These are phyloP conservation scores for Arxiozyma heterogenica DNA, from an alignment of 1,139 yeast genomes.

Conservation along the genomic window DNA sequence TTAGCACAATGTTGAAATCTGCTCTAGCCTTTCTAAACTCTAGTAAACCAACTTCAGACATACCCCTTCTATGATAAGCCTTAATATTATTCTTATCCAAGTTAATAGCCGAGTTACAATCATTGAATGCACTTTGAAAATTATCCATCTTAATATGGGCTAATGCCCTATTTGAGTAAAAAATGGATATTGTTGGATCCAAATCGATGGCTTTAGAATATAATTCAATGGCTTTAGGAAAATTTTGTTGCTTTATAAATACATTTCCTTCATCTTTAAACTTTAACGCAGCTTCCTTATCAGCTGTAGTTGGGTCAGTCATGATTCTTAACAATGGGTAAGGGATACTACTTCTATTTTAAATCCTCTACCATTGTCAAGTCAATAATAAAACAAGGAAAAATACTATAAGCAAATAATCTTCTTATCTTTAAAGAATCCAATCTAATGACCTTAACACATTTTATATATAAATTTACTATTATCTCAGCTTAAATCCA, in stretches of 20 bases:
- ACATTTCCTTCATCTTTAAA: slow-evolving; percentile 67
- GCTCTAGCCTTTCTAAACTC: slow-evolving; percentile 65
- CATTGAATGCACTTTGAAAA: slow-evolving; percentile 75
- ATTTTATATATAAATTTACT: too few species aligned
- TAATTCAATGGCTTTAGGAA: slow-evolving; percentile 54
- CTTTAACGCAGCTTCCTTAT: slow-evolving; percentile 38
- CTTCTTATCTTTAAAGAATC: not conserved
- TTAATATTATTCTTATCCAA: slow-evolving; percentile 62
- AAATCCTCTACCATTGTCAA: not conserved
- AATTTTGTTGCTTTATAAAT: slow-evolving; percentile 55
- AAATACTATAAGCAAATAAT: too few species aligned
- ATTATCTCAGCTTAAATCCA: not conserved
- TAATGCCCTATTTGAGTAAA: slow-evolving; percentile 82
- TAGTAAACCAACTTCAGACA: slow-evolving; percentile 67
- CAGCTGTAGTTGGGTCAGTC: slow-evolving; percentile 16
- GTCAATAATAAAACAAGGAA: not conserved
- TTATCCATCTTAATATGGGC: slow-evolving; percentile 79
- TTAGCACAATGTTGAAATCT: slow-evolving; percentile 60
- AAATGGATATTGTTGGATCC: slow-evolving; percentile 59
- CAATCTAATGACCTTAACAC: not conserved
- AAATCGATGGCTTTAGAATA: slow-evolving; percentile 74
- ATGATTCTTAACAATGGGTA: slow-evolving; percentile 3
- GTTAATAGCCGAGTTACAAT: slow-evolving; percentile 63
- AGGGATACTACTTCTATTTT: not conserved
- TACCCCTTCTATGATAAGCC: slow-evolving; percentile 74